Conservation (phyloP, 345 rosid species). For the Angophora floribunda region DNA sequence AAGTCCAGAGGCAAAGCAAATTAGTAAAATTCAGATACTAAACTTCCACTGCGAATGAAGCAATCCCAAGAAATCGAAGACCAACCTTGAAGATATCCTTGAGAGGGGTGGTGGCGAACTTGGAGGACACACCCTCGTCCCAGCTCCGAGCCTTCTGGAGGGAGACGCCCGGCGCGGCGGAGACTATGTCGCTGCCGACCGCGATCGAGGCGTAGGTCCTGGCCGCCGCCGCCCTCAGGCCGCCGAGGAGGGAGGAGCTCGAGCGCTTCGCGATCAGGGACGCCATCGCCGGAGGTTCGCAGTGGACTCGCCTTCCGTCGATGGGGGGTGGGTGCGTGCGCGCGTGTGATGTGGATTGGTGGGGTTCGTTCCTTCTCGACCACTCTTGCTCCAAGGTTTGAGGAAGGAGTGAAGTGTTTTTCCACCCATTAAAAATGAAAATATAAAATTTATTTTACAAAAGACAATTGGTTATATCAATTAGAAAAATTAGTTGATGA, state of each 20-base stretch:
- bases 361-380: background rate
- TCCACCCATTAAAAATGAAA: background rate
- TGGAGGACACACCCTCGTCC: slow-evolving; percentile 87
- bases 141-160: slow-evolving; percentile 87
- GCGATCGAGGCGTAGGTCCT: slow-evolving; percentile 55
- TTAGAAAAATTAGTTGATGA: background rate
- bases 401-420: background rate
- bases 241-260: slow-evolving; percentile 17
- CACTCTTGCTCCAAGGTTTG: background rate
- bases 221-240: slow-evolving; percentile 6
- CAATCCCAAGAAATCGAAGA: background rate
- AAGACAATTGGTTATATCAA: too few species aligned
- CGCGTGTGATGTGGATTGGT: background rate
- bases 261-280: slow-evolving; percentile 37
- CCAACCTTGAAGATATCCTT: slow-evolving; percentile 70
- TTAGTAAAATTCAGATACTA: background rate
- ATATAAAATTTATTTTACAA: background rate
- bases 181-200: slow-evolving; percentile 52
- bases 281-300: slow-evolving; percentile 29
- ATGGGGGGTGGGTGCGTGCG: background rate
- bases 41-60: background rate
- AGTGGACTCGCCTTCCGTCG: background rate
- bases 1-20: background rate
- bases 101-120: slow-evolving; percentile 62
- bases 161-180: slow-evolving; percentile 55